Evolutionary conservation across 331 rosid genomes (phyloP), one percentile per base, ranked within the genome.

Genomic region (Quercus phellos): DNA sequence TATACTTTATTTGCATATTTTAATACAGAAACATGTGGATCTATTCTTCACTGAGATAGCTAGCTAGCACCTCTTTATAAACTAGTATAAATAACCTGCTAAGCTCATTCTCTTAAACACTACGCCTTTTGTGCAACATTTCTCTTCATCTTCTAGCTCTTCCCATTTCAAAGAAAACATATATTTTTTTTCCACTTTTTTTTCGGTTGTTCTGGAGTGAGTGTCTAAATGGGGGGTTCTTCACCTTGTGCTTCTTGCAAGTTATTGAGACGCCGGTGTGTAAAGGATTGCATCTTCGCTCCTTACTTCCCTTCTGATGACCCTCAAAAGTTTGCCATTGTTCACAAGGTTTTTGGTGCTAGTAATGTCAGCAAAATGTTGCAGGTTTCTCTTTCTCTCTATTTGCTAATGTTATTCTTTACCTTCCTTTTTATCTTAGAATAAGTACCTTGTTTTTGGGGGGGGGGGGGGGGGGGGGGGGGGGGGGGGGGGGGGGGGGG

Each of bases 231-330:
- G 94, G 92, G 90, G 17, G 87, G 91, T 66, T 67, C 93, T 14
- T 87, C 97, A 14, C 97, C 97, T n/a, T 92, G 97, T 84, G 94
- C 94, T 79, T 90, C 93, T 8, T 92, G 97, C 93, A 90, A 88
- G 79, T 58, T 90, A 78, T 78, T 92, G 88, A 85, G 97, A 85
- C 93, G 97, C 43, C 97, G 97, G 32, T 92, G 97, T 84, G 81
- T 90, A 74, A 85, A 90, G 56, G 91, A 87, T 76, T 92, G 97
- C 80, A 85, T 88, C 68, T 92, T 92, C 75, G 91, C 91, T 3
- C 97, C 97, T 82, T 92, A 84, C 50, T 92, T 92, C 78, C 97
- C 94, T 67, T 81, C 94, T 0, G 89, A 90, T 77, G 93, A 92
- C 14, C 91, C 91, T 21, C 88, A 84, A 18, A 92, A 90, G 83